Evolutionary conservation across 768 basidiomycete genomes (phyloP), one percentile per base, ranked within the genome.

Genomic region (Rubroboletus pulcherrimus): DNA sequence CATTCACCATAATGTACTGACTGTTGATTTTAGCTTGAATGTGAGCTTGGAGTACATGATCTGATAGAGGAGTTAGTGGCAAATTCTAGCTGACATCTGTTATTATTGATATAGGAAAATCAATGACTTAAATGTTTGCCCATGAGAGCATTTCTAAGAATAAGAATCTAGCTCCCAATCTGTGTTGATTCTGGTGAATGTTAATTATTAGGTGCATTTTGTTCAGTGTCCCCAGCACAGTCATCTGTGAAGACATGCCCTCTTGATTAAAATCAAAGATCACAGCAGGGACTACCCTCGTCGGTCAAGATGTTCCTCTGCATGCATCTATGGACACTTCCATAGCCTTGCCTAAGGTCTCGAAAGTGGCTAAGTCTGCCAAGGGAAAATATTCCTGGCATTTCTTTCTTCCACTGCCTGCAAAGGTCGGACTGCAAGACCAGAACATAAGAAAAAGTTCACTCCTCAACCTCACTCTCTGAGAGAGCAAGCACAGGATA

Each of bases 261-360:
- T 19, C 41, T 42, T 42, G 24, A 15, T 15, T 42, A 26, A 24
- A 42, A 5, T 14, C 15, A 14, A 41, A 60, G 81, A 66, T 81
- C 10, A 67, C 69, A 40, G 81, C 70, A 24, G 76, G 78, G 5
- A 78, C 78, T 15, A 82, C 81, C 5, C 68, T 77, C 2, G 79
- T 83, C 4, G 80, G 81, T 15, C 83, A 85, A 59, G 80, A 46
- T 65, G 7, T 85, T 84, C 61, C 68, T 84, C 10, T 67, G 78
- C 15, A 51, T 29, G 66, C 21, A 64, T 26, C 60, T 84, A 3
- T 82, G 80, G 78, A 70, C 70, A 11, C 69, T 8, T 31, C 59
- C 11, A 63, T 51, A 41, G 45, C 58, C 24, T 62, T 72, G 30
- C 68, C 62, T 17, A 47, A 58, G 45, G 55, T 65, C 8, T 61